A percentile compares a stretch with the other conserved stretches of the same genome.
Conservation (phyloP, 1,284 basidiomycete species). For the Heterobasidion occidentale region DNA sequence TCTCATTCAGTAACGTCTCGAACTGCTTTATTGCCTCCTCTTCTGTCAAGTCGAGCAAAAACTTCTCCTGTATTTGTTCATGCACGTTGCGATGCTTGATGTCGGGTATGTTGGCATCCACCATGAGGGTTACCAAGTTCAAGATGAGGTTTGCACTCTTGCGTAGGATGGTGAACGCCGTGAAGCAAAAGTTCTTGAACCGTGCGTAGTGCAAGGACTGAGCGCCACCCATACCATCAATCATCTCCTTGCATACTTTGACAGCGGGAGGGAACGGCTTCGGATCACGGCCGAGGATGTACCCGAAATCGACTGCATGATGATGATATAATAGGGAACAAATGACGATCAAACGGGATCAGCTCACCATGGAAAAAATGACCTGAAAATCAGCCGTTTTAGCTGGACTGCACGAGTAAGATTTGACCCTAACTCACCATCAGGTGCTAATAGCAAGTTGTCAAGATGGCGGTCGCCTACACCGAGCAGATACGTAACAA, state of each 20-base stretch:
- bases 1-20: slow-evolving; percentile 89
- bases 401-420: slow-evolving; percentile 7
- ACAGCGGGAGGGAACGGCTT: slow-evolving; percentile 98
- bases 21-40: slow-evolving; percentile 98
- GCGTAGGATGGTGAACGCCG: slow-evolving; percentile 90
- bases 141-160: slow-evolving; percentile 98
- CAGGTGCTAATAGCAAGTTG: slow-evolving; percentile 88
- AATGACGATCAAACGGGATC: background rate
- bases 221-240: slow-evolving; percentile 98
- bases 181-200: slow-evolving; percentile 95
- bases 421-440: slow-evolving; percentile 55
- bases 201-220: slow-evolving; percentile 86
- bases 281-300: slow-evolving; percentile 95
- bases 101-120: slow-evolving; percentile 96
- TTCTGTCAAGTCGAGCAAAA: slow-evolving; percentile 87
- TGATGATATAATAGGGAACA: slow-evolving; percentile 3
- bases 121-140: slow-evolving; percentile 95
- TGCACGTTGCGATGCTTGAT: slow-evolving; percentile 88
- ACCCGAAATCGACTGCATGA: slow-evolving; percentile 89
- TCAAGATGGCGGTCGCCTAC: slow-evolving; percentile 98
- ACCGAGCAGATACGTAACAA: slow-evolving; percentile 93
- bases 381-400: slow-evolving; percentile 26
- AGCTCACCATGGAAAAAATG: slow-evolving; percentile 79
- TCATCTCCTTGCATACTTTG: slow-evolving; percentile 99
- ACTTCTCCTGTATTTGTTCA: slow-evolving; percentile 93